Evolutionary conservation across 768 basidiomycete genomes (phyloP), one percentile per base, ranked within the genome.

Genomic region (Paxillus involutus): DNA sequence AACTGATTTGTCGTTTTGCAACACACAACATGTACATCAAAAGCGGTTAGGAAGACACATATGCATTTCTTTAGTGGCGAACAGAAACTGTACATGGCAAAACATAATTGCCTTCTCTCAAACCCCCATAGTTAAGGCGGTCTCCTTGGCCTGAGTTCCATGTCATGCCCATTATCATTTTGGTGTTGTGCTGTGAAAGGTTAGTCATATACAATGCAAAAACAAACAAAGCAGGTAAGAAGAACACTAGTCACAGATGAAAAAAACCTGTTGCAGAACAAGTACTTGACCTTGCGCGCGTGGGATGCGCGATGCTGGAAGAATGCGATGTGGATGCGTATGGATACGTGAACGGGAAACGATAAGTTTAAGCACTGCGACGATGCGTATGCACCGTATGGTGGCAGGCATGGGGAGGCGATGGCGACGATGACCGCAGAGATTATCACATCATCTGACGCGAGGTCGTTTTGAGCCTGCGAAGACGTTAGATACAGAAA

Each of bases 391-490:
- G 29, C 35, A 46, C 39, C 36, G 52, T 29, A 54, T 49, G 47
- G 17, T 30, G 55, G 37, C 43, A 40, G 26, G 50, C 29, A 33
- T 7, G 42, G 32, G 26, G 44, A 9, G 30, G 49, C 17, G 37
- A 17, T 21, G 29, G 8, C 41, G 43, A 39, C 17, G 35, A 16
- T 26, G 47, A 35, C 42, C 39, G 39, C 21, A n/a, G 43, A 16
- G 21, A 32, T 29, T 9, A 10, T 33, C 26, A 17, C 41, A 51
- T 76, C 64, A 79, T 39, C 66, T 64, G 37, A 74, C 70, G 32
- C 79, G 74, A 17, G 73, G 63, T 21, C 80, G 77, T 64, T 82
- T 82, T 19, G 71, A 62, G 21, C 71, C 80, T 82, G 46, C 37
- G 33, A 45, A 35, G 10, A 33, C 8, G 11, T 53, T 61, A 32